Base-by-base conservation (phyloP, 2,329 filamentous ascomycete genomes). In the Sclerotinia subarctica region DNA sequence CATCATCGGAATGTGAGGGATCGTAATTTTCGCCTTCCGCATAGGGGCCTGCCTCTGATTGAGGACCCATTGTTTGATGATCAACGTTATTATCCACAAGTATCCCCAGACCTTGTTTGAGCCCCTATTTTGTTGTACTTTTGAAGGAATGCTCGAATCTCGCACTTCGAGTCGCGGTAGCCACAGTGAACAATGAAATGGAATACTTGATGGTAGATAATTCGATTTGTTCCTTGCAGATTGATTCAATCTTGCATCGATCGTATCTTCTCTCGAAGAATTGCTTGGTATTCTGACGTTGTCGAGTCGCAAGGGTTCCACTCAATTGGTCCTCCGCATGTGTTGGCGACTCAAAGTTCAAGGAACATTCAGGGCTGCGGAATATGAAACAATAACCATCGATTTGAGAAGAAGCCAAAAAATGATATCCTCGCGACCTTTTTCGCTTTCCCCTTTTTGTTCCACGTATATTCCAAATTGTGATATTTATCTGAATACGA, bases 11-110 rank as follows among this genome's bases (percentile, higher is more conserved):
- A 62, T 70, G 69, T 66, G 70, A 63, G 29, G 69, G 69, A 44
- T 71, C 72, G 72, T 74, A 70, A 62, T 70, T 71, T 29, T 69
- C 69, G 42, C 71, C 72, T 57, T 76, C 74, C 24, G 72, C 77
- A 70, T 76, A 77, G 70, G 75, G 73, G 67, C 75, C 74, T 72
- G 76, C 75, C 74, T 79, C 77, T 60, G 76, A 74, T 68, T 78
- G 76, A 72, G 77, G 76, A 72, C 77, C 74, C 77, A 78, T 77
- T 69, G 68, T 75, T 60, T 66, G 44, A 51, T 66, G 62, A 59
- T 68, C 62, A 68, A 51, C 46, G 46, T 38, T 67, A 52, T 67
- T 63, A 67, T n/a, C 65, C 65, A 63, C 65, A 38, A 63, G 32
- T 62, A 52, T 68, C 59, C 64, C 62, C 52, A 38, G 57, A 67